A percentile compares a stretch with the other conserved stretches of the same genome.
Conservation (phyloP, 140 eudicot genomes). For the Senecio squalidus region DNA sequence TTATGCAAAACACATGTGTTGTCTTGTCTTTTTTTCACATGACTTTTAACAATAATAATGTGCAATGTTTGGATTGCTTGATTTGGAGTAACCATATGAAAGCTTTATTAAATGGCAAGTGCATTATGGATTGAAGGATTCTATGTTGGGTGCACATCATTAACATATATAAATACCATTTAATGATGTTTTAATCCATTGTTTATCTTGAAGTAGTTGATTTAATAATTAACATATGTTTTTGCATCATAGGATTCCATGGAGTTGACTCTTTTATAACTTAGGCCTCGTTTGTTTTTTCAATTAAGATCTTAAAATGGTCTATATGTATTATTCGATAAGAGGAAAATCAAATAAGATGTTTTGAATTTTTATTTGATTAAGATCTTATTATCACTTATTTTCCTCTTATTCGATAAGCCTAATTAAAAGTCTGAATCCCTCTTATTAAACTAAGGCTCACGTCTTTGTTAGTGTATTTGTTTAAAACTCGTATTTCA, state of each 20-base stretch:
- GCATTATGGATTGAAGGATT: not conserved
- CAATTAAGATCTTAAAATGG: too few species aligned
- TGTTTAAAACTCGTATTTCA: too few species aligned
- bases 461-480: too few species aligned
- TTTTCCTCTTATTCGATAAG: too few species aligned
- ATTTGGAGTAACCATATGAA: slow-evolving; percentile 13
- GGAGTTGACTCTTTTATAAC: slow-evolving; percentile 24
- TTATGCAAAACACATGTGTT: slow-evolving; percentile 30
- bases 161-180: slow-evolving; percentile 17
- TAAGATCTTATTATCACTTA: too few species aligned
- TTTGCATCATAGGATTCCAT: slow-evolving; percentile 29
- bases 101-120: slow-evolving; percentile 10
- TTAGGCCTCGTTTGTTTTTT: too few species aligned
- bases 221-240: slow-evolving; percentile 14
- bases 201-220: slow-evolving; percentile 4
- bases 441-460: too few species aligned
- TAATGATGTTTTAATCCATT: slow-evolving; percentile 18
- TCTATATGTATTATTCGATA: too few species aligned
- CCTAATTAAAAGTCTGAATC: too few species aligned
- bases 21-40: slow-evolving; percentile 29
- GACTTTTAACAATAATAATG: slow-evolving; percentile 22
- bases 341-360: too few species aligned
- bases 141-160: slow-evolving; percentile 15
- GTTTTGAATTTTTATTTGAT: too few species aligned
- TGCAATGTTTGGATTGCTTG: slow-evolving; percentile 26